phyloP scores from a whole-genome alignment of 2,329 filamentous ascomycete genomes.

The Cladosporium sp. region DNA sequence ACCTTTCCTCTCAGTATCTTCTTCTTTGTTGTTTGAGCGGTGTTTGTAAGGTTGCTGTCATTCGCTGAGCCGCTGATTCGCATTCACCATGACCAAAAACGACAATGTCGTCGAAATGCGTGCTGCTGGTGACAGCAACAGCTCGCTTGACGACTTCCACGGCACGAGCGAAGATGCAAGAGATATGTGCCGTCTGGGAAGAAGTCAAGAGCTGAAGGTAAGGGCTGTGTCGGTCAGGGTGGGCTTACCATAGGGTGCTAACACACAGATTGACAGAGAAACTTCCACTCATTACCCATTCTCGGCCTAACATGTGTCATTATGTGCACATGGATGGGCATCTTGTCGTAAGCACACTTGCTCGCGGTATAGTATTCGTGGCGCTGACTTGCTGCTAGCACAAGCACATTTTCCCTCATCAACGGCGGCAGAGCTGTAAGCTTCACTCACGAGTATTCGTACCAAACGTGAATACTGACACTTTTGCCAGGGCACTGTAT shows the following conservation, averaged over 20 bases:
- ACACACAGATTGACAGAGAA: neutral
- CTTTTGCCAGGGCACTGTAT: slow-evolving; percentile 22
- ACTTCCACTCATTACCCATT: slow-evolving; percentile 13
- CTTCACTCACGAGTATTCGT: neutral
- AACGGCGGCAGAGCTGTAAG: slow-evolving; percentile 28
- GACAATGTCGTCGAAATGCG: neutral
- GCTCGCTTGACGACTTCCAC: neutral
- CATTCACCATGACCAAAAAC: neutral
- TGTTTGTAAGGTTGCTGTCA: too few relatives aligned
- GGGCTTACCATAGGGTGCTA: too few relatives aligned
- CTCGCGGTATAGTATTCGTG: neutral
- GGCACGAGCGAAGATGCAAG: neutral
- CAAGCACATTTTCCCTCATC: slow-evolving; percentile 17
- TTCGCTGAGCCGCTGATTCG: too few relatives aligned
- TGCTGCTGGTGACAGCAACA: neutral
- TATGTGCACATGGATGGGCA: slow-evolving; percentile 14
- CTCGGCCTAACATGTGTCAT: slow-evolving; percentile 14
- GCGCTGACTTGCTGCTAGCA: neutral
- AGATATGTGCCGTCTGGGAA: slow-evolving; percentile 29
- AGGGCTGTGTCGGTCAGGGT: neutral
- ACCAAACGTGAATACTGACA: neutral
- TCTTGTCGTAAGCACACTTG: neutral
- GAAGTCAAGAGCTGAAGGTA: slow-evolving; percentile 20
- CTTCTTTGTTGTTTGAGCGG: neutral
- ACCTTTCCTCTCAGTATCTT: neutral